Evolutionary conservation across 179 eudicot genomes (phyloP).

Genomic region (Drosera spatulata): DNA sequence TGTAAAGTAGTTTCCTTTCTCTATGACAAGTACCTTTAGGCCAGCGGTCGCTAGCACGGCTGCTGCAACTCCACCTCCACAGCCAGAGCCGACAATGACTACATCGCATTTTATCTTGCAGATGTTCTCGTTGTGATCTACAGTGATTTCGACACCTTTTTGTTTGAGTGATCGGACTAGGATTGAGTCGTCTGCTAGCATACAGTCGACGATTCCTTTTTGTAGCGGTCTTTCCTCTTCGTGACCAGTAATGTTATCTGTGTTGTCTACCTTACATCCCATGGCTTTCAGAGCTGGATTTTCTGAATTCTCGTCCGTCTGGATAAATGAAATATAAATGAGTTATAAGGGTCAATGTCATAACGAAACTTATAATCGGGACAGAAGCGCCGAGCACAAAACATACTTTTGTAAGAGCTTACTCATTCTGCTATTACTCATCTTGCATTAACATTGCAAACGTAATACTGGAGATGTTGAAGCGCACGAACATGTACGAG

Average conservation of each 20-base stretch:
- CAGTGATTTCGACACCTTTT: constrained; percentile 41
- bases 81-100: constrained; percentile 73
- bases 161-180: constrained; percentile 30
- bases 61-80: constrained; percentile 84
- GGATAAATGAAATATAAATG: neutral
- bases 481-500: too few species aligned
- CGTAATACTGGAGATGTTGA: too few species aligned
- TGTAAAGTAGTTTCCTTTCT: constrained; percentile 60
- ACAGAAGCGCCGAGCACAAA: too few species aligned
- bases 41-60: constrained; percentile 56
- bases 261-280: constrained; percentile 42
- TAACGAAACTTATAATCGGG: too few species aligned
- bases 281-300: constrained; percentile 71
- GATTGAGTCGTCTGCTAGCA: constrained; percentile 23
- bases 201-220: constrained; percentile 50
- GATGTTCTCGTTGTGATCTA: constrained; percentile 15
- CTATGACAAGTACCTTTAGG: constrained; percentile 54
- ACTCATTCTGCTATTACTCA: too few species aligned
- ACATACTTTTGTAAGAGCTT: too few species aligned
- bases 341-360: too few species aligned
- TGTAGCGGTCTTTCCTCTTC: constrained; percentile 37
- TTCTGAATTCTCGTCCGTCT: constrained; percentile 50
- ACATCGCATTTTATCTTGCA: constrained; percentile 52
- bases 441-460: too few species aligned
- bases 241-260: constrained; percentile 12